Conservation (phyloP, 2,329 filamentous ascomycete species). For the Talaromyces funiculosus region DNA sequence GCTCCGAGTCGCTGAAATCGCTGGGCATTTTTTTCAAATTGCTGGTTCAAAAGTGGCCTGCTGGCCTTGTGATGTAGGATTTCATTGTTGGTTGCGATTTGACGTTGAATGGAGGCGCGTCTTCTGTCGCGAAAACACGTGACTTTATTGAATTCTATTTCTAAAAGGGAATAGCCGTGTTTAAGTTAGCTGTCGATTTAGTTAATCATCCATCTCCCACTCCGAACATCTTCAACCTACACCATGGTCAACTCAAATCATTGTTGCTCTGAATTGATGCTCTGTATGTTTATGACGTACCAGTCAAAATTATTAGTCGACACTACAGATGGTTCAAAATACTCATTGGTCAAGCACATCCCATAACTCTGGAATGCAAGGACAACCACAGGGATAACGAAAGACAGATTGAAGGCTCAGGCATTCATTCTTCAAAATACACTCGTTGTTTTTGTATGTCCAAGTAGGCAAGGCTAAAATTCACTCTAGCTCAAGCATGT, state of each 20-base stretch:
- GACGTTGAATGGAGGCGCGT: not conserved
- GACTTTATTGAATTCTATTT: not conserved
- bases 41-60: not conserved
- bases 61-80: not conserved
- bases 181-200: no score
- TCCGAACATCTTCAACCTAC: not conserved
- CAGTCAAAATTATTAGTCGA: no score
- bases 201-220: not conserved
- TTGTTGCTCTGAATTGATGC: no score
- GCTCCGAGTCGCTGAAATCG: slow-evolving; percentile 24
- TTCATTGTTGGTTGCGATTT: not conserved
- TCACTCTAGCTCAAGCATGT: not conserved
- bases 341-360: not conserved
- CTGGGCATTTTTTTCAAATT: slow-evolving; percentile 13
- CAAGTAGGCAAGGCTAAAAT: not conserved
- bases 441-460: not conserved
- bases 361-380: not conserved
- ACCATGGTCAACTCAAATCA: no score
- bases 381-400: not conserved
- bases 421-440: not conserved
- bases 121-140: slow-evolving; percentile 11
- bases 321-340: not conserved
- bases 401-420: not conserved
- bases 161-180: not conserved
- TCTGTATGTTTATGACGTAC: no score